Evolutionary conservation across 768 basidiomycete species (phyloP).

Genomic region (Asterophora lycoperdoides): DNA sequence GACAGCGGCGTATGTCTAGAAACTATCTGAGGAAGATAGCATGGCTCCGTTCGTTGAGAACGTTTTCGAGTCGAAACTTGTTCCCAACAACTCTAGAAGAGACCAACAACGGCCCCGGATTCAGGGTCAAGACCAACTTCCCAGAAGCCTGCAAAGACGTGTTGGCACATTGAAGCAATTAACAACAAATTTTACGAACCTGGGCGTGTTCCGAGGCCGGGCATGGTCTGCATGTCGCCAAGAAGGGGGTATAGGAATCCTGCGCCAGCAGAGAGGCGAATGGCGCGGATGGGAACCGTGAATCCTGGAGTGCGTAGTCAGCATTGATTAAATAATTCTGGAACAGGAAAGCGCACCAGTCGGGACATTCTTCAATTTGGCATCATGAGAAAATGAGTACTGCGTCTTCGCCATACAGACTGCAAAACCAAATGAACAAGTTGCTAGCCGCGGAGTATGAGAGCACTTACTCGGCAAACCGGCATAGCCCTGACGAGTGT

Average conservation of each 20-base stretch:
- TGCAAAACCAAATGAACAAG: conserved; percentile 24
- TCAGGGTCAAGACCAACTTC: conserved; percentile 80
- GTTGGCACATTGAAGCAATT: conserved; percentile 8
- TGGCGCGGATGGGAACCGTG: conserved; percentile 85
- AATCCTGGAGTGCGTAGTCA: conserved; percentile 52
- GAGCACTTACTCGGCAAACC: conserved; percentile 65
- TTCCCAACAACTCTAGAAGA: conserved; percentile 53
- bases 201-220: conserved; percentile 89
- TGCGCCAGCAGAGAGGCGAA: conserved; percentile 87
- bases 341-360: conserved; percentile 42
- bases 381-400: conserved; percentile 95
- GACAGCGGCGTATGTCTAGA: conserved; percentile 5
- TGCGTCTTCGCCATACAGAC: conserved; percentile 99
- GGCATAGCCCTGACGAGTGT: conserved; percentile 85
- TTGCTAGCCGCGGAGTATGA: background rate
- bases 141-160: conserved; percentile 66
- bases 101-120: conserved; percentile 77
- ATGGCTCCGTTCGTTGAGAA: conserved; percentile 22
- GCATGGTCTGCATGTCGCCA: conserved; percentile 99
- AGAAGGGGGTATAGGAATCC: conserved; percentile 94
- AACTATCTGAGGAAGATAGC: conserved; percentile 13
- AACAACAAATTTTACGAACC: conserved; percentile 36
- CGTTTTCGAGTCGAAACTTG: conserved; percentile 4
- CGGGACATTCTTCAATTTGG: conserved; percentile 86
- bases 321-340: background rate